Evolutionary conservation across 2,329 filamentous ascomycete species (phyloP).

Genomic region (Cytospora chrysosperma): DNA sequence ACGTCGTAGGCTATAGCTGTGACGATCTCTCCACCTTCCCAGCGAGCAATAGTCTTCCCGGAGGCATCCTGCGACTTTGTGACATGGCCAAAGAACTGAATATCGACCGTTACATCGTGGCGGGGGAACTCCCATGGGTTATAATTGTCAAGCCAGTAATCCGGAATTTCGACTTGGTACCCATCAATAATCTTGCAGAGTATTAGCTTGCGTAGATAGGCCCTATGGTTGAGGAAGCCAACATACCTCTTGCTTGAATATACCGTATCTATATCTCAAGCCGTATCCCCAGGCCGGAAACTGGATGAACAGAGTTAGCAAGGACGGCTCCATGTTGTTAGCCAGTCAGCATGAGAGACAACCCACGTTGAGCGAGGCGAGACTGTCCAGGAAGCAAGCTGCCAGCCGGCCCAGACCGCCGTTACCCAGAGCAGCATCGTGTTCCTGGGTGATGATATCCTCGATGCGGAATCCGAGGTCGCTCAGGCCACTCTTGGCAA

Average conservation of each 20-base stretch:
- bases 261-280: conserved; percentile 90
- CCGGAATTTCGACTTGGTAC: conserved; percentile 96
- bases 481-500: conserved; percentile 76
- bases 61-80: conserved; percentile 71
- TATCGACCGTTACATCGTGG: conserved; percentile 92
- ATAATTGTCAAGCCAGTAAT: conserved; percentile 94
- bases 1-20: conserved; percentile 93
- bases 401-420: conserved; percentile 92
- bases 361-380: conserved; percentile 76
- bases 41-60: conserved; percentile 72
- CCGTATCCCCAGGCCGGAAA: conserved; percentile 98
- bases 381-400: conserved; percentile 93
- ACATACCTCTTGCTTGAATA: conserved; percentile 92
- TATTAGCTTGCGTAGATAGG: not conserved
- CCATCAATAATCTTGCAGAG: conserved; percentile 67
- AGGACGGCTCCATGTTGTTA: not conserved
- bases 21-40: conserved; percentile 93
- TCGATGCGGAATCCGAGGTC: conserved; percentile 97
- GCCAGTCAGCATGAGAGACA: not conserved
- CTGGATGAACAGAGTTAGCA: not conserved
- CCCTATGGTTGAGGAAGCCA: too few relatives aligned
- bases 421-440: conserved; percentile 94
- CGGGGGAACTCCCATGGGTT: conserved; percentile 99
- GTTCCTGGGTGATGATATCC: conserved; percentile 90
- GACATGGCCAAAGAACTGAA: conserved; percentile 92